Base-by-base conservation (phyloP, 2,329 filamentous ascomycete genomes). In the Colletotrichum sojae region DNA sequence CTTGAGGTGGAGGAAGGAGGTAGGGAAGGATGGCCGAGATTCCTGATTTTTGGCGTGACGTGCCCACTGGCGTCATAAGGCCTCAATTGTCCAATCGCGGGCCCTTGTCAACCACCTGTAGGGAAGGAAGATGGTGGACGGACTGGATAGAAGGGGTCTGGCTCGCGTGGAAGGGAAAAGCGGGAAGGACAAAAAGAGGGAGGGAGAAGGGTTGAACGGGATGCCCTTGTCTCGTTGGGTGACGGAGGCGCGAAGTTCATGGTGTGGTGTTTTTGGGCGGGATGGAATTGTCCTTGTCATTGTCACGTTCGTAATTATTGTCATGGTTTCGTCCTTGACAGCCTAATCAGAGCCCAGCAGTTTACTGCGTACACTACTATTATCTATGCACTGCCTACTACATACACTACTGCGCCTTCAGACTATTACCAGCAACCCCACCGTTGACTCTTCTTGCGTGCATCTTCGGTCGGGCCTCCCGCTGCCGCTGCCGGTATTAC, bases 1-100 rank as follows among this genome's bases (percentile, higher is more conserved):
- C 12, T 39, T 5, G n/a, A 22, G 31, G 31, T 36, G 31, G 31
- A 36, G 31, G 31, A 36, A 36, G 31, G 31, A 36, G 31, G 31
- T 36, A 8, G 31, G 31, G 31, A 8, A 36, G 31, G 31, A 36
- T 36, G 31, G 31, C 31, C 31, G 52, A 49, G 62, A 70, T 68
- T 70, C 67, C 63, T 71, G 67, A 52, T 71, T 71, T 43, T 61
- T 67, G 67, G 63, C 61, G 69, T 71, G 69, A 67, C 69, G 67
- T 71, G 69, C 67, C 43, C 51, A 43, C 57, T 70, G 67, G 67
- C 70, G 70, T 71, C 70, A 71, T 71, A 67, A 53, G 58, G 70
- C 51, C 58, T 58, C 36, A 56, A 70, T 63, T 63, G 67, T 58
- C 67, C 70, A 71, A 71, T 67, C 39, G 69, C 53, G 51, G 31